Conservation (phyloP, 208 protist species). For the Crithidia mellificae region DNA sequence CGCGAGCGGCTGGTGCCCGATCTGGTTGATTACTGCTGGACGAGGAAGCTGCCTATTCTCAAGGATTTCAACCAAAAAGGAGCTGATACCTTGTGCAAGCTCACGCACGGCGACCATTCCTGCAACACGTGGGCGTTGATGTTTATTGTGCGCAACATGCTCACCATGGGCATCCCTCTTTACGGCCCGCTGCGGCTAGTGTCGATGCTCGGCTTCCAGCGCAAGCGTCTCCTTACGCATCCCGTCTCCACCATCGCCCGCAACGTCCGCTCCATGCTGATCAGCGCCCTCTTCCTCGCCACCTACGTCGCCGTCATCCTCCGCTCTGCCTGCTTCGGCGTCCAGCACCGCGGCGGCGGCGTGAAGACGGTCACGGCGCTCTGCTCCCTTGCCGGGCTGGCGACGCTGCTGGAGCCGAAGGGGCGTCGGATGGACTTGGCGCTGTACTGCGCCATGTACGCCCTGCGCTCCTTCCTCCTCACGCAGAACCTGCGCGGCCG, state of each 20-base stretch:
- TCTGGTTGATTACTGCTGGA: constrained; percentile 58
- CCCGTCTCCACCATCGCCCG: constrained; percentile 51
- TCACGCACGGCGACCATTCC: constrained; percentile 54
- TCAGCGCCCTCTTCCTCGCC: constrained; percentile 77
- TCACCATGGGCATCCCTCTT: constrained; percentile 75
- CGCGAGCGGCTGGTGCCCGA: constrained; percentile 64
- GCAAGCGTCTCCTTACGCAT: constrained; percentile 49
- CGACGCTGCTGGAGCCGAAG: constrained; percentile 83
- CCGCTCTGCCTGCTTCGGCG: constrained; percentile 62
- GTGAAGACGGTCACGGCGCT: constrained; percentile 47
- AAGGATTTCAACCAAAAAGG: constrained; percentile 33
- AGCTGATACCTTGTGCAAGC: constrained; percentile 46
- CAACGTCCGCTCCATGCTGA: constrained; percentile 56
- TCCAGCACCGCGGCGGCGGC: constrained; percentile 57
- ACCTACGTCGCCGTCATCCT: constrained; percentile 69
- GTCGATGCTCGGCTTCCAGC: constrained; percentile 55
- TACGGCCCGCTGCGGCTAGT: constrained; percentile 77
- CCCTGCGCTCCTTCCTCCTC: constrained; percentile 75
- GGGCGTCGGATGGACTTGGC: constrained; percentile 82
- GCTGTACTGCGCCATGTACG: constrained; percentile 80
- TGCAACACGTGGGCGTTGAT: constrained; percentile 70
- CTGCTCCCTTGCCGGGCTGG: constrained; percentile 60
- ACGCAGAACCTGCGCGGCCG: constrained; percentile 75
- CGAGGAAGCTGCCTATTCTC: constrained; percentile 30
- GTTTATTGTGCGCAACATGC: constrained; percentile 63